phyloP scores from a whole-genome alignment of 2,329 filamentous ascomycete genomes.

The Neonectria magnoliae region DNA sequence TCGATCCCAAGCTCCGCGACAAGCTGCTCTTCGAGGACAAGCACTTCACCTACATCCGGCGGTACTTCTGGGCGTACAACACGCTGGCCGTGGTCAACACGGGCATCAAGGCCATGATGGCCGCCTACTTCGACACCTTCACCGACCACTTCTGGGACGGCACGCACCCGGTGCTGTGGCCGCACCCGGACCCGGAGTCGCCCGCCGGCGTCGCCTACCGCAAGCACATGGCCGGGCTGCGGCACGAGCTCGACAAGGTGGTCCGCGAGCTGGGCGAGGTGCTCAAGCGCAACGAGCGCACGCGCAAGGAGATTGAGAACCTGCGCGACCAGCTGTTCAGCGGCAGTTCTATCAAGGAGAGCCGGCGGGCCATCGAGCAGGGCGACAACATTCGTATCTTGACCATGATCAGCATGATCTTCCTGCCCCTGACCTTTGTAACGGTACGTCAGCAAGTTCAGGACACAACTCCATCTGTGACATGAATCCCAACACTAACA shows the following conservation, averaged over 20 bases:
- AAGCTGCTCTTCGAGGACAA: slow-evolving; percentile 69
- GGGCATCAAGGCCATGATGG: slow-evolving; percentile 66
- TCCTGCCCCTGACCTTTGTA: slow-evolving; percentile 69
- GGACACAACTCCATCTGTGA: background rate
- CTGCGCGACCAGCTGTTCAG: slow-evolving; percentile 71
- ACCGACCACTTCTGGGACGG: slow-evolving; percentile 68
- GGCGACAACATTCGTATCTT: slow-evolving; percentile 70
- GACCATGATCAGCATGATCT: slow-evolving; percentile 69
- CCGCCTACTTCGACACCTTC: slow-evolving; percentile 66
- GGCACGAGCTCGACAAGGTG: slow-evolving; percentile 61
- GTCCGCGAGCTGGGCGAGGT: slow-evolving; percentile 60
- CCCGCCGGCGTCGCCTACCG: slow-evolving; percentile 58
- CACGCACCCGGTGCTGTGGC: slow-evolving; percentile 64
- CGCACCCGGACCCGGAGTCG: slow-evolving; percentile 58
- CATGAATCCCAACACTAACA: background rate
- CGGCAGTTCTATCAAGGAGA: slow-evolving; percentile 71
- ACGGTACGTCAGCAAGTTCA: slow-evolving; percentile 52
- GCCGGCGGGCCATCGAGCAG: slow-evolving; percentile 69
- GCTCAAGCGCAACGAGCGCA: slow-evolving; percentile 61
- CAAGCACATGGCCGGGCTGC: slow-evolving; percentile 57
- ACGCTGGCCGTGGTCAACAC: slow-evolving; percentile 69
- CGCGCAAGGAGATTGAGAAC: slow-evolving; percentile 64
- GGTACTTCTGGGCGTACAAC: slow-evolving; percentile 72
- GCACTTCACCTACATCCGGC: slow-evolving; percentile 68
- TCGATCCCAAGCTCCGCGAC: slow-evolving; percentile 64